Base-by-base conservation (phyloP, 2,329 filamentous ascomycete species). In the Ceratocystis huliohia region DNA sequence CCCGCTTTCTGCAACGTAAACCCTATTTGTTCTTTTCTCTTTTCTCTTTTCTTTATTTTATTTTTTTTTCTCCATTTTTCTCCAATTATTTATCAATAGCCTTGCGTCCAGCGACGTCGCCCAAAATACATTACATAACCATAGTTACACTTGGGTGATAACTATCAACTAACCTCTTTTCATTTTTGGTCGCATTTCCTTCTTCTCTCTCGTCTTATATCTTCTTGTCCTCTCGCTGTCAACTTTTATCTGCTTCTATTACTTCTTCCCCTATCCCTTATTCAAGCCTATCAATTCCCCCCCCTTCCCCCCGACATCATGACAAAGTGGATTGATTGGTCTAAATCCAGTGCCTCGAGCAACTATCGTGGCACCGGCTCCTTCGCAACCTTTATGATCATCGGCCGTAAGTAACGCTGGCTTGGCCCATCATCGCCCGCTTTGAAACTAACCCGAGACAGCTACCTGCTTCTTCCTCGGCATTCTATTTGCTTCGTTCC, bases 391-490 rank as follows among this genome's bases (percentile, higher is more conserved):
- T 96, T 96, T 75, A 87, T 99, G 77, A 96, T 99, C 74, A 87
- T 97, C 71, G 92, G 91, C 70, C 91, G 93, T 96, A 83, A 75
- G 90, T 84, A 64, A 10, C 48, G 20, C 46, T 48, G 25, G 5
- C 15, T 50, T 66, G 45, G 70, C 65, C 64, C 53, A 63, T 44
- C 69, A 53, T 46, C 56, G 56, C 41, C 50, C 64, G 63, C 48
- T 65, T 50, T 63, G 5, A 56, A 28, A 56, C 48, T 50, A 46
- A 68, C 66, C 28, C 46, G 68, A 33, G 33, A 37, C 72, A 92
- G 88, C 88, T 70, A 91, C 89, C 70, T 96, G 90, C 77, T 99
- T 99, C 84, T 96, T 97, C 84, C 88, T 99, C 70, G 94, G 94
- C 72, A 91, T 97, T 76, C 87, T 99, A 77, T 99, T 97, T 83